Base-by-base conservation (phyloP, 2,329 filamentous ascomycete genomes). In the Akanthomyces muscarius region DNA sequence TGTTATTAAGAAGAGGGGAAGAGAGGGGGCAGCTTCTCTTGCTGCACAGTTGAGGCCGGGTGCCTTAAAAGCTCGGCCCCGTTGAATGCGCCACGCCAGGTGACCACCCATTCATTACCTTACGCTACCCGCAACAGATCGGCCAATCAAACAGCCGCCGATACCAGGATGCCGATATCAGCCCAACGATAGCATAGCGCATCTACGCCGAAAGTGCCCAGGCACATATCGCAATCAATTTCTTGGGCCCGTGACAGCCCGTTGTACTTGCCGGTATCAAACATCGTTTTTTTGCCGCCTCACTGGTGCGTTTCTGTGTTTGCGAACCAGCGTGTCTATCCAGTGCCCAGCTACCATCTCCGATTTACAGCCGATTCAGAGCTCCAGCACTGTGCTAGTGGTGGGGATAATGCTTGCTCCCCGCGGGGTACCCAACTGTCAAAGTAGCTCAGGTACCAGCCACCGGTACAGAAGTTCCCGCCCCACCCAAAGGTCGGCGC, bases 1-100 rank as follows among this genome's bases (percentile, higher is more conserved):
- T 36, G 33, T 36, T 36, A 36, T 51, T 38, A 45, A 25, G 58
- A 61, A 48, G 59, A 54, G 59, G 59, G 51, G 42, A 55, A 55
- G 59, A 48, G 50, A 61, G 59, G 59, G 59, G 59, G 13, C 10
- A 61, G 33, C n/a, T 47, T 36, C 41, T 47, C n/a, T 23, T 7
- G 23, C 45, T 53, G 58, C 50, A 47, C 30, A 36, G 7, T 48
- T 48, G 41, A 61, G 41, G 21, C 16, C 36, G 48, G 36, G 13
- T 25, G 55, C 41, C 48, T 61, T 42, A 25, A 44, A 41, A 52
- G 58, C 25, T 45, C 38, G 57, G 58, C 28, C 51, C 25, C 14
- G 58, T 53, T 48, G 38, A 54, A 47, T 38, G 28, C 42, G 47
- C 38, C 57, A 60, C 36, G 41, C n/a, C 59, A 61, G 50, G 41